These are phyloP conservation scores for Daedalea quercina DNA, from an alignment of 768 basidiomycete species.

Conservation along the genomic window DNA sequence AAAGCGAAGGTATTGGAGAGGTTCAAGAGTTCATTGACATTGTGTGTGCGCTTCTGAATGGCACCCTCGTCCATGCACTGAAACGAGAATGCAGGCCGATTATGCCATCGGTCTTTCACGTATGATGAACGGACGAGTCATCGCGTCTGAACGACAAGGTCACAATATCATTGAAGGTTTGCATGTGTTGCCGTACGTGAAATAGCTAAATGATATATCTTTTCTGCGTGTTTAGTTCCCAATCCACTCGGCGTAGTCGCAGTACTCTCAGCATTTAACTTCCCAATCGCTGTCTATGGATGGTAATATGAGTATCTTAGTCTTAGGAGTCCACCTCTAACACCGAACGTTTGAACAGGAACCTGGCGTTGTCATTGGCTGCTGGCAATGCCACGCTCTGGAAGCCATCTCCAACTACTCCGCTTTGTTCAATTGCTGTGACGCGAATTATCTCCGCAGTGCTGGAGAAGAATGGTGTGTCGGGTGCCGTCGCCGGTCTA, in stretches of 20 bases:
- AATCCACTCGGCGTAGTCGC: slow-evolving; percentile 77
- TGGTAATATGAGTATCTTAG: slow-evolving; percentile 43
- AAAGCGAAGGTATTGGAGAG: slow-evolving; percentile 85
- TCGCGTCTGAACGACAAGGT: slow-evolving; percentile 85
- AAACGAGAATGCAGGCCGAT: slow-evolving; percentile 57
- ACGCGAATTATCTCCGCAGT: slow-evolving; percentile 79
- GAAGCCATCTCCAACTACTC: slow-evolving; percentile 91
- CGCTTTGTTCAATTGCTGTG: slow-evolving; percentile 86
- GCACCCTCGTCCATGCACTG: neutral
- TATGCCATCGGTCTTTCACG: slow-evolving; percentile 90
- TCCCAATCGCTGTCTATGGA: slow-evolving; percentile 90
- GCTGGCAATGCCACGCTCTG: slow-evolving; percentile 92
- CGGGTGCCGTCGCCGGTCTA: slow-evolving; percentile 78
- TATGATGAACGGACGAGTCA: slow-evolving; percentile 88
- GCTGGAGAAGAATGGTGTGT: slow-evolving; percentile 75
- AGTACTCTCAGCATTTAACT: slow-evolving; percentile 90
- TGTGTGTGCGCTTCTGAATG: slow-evolving; percentile 41
- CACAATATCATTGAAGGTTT: slow-evolving; percentile 87
- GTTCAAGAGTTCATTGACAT: slow-evolving; percentile 95
- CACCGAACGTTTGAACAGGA: slow-evolving; percentile 45
- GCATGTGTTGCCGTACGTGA: neutral
- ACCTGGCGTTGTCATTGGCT: slow-evolving; percentile 79
- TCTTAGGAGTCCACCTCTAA: slow-evolving; percentile 9
- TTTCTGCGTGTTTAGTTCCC: slow-evolving; percentile 56
- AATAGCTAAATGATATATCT: neutral